Base-by-base conservation (phyloP, 768 basidiomycete genomes). In the Leccinum aurantiacum region DNA sequence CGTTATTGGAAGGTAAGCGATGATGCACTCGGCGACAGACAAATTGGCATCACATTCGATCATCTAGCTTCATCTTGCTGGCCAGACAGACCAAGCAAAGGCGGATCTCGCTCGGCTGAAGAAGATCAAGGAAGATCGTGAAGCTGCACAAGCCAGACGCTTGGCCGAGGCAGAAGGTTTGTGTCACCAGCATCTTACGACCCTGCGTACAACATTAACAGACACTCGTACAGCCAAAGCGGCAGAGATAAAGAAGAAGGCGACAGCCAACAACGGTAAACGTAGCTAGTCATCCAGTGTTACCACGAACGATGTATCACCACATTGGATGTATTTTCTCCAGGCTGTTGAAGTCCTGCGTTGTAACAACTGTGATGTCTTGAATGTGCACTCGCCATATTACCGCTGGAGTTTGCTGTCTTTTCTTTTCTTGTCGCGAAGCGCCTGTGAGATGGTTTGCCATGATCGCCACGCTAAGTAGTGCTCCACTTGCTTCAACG, bases 41-140 rank as follows among this genome's bases (percentile, higher is more conserved):
- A 17, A 15, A 31, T 58, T 33, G 31, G 31, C 1, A 60, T 58
- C 25, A 62, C 53, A 58, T 35, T 3, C 48, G 29, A 53, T 13
- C 5, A 9, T 44, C 8, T 64, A 90, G 90, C 78, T 90, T 33
- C 90, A 93, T 67, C 54, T 78, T 15, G 79, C 83, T 73, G 95
- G 95, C 61, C 91, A 97, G 85, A 98, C 95, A 0, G 87, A 89
- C 37, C 82, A 97, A 72, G 95, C 95, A 19, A 91, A 94, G 77
- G 74, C 87, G 4, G 95, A 98, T 74, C 85, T 98, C 53, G 84
- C 89, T 19, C 84, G 95, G 37, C 84, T 98, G 15, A 84, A 85
- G 50, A 90, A 88, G 84, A 92, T 98, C 68, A 84, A 84, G 60
- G 88, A 85, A 57, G 92, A 96, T 60, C 88, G 95, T 53, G 95